Evolutionary conservation across 208 protist species (phyloP).

Genomic region (Trypanosoma melophagium): DNA sequence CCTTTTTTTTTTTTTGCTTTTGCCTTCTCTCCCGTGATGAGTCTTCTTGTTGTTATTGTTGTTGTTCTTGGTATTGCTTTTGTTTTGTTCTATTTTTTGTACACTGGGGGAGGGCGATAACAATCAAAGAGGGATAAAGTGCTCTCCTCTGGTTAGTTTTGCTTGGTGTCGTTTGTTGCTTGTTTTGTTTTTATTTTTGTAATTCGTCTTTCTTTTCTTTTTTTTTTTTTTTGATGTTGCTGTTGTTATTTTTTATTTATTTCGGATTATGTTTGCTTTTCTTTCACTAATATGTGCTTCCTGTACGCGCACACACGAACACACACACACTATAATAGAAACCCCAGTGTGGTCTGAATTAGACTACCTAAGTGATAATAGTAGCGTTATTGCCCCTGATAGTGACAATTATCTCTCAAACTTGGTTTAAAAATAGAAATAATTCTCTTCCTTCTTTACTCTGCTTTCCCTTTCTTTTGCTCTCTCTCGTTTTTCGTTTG

Average conservation of each 20-base stretch:
- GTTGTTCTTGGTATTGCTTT: neutral
- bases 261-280: neutral
- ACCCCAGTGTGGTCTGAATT: neutral
- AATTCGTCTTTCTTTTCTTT: neutral
- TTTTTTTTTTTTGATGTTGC: neutral
- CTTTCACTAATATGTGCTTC: neutral
- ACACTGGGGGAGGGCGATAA: neutral
- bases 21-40: neutral
- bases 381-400: no score
- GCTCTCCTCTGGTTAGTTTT: neutral
- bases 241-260: neutral
- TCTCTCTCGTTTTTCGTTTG: neutral
- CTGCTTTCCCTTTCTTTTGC: neutral
- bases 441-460: neutral
- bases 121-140: neutral
- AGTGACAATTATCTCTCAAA: no score
- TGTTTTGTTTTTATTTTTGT: no score
- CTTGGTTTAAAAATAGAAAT: no score
- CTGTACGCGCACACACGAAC: no score
- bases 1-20: constrained; percentile 1
- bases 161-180: neutral
- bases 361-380: neutral
- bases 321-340: no score
- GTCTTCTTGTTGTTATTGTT: neutral
- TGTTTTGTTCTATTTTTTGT: no score